These are phyloP conservation scores for Bipolaris cookei DNA, from an alignment of 2,329 filamentous ascomycete species.

Conservation along the genomic window DNA sequence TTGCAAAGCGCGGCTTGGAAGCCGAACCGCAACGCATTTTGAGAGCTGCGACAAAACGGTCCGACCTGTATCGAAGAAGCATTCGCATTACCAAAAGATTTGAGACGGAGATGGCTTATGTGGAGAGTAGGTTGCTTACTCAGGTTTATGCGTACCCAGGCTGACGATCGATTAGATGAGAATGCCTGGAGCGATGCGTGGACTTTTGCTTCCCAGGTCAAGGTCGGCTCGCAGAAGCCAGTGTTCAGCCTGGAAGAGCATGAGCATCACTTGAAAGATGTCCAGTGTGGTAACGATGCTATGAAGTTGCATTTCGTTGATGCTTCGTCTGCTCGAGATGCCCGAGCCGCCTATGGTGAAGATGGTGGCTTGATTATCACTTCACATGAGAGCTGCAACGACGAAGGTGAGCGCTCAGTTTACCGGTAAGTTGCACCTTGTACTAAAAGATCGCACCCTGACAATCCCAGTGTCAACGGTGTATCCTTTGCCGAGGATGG, in stretches of 20 bases:
- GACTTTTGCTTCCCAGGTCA: conserved; percentile 47
- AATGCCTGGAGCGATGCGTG: conserved; percentile 30
- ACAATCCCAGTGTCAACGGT: conserved; percentile 29
- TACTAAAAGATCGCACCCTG: neutral
- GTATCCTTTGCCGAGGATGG: conserved; percentile 32
- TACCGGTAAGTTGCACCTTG: conserved; percentile 34
- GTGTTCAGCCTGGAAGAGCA: conserved; percentile 47
- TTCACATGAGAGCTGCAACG: conserved; percentile 46
- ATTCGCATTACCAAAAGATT: conserved; percentile 36
- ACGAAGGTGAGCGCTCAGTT: conserved; percentile 45
- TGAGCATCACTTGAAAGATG: conserved; percentile 42
- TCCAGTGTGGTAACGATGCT: conserved; percentile 34
- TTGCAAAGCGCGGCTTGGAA: conserved; percentile 5
- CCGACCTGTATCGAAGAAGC: conserved; percentile 33
- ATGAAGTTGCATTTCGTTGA: conserved; percentile 43
- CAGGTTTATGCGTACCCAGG: neutral
- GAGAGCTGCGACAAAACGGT: conserved; percentile 41
- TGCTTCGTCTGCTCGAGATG: conserved; percentile 31
- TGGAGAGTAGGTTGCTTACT: conserved; percentile 36
- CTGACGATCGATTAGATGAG: conserved; percentile 25
- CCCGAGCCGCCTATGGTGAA: conserved; percentile 32
- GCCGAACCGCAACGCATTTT: conserved; percentile 35
- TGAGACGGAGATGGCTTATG: conserved; percentile 40
- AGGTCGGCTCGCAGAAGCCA: conserved; percentile 39
- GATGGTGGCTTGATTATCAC: conserved; percentile 45